These are phyloP conservation scores for Beta vulgaris DNA, from an alignment of 148 eudicot species.

Conservation along the genomic window DNA sequence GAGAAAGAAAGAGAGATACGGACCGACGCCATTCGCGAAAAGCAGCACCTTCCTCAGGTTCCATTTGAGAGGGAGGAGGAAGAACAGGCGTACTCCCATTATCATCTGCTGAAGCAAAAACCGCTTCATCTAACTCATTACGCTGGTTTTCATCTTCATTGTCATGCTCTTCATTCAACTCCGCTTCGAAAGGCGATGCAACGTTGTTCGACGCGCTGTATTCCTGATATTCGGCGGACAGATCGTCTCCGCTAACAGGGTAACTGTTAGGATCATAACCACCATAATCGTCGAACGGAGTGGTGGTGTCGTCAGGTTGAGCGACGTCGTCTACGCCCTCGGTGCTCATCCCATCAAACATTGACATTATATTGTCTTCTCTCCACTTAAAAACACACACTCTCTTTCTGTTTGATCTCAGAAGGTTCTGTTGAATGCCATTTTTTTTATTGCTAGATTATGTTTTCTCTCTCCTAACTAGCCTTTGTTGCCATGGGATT, in stretches of 20 bases:
- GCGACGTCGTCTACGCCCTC: conserved; percentile 23
- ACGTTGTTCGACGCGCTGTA: conserved; percentile 25
- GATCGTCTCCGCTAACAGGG: background rate
- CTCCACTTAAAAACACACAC: no score
- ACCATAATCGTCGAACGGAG: conserved; percentile 28
- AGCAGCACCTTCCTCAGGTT: conserved; percentile 60
- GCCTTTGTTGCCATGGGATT: no score
- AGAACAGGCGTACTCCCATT: conserved; percentile 39
- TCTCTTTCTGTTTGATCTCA: no score
- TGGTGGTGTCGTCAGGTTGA: conserved; percentile 10
- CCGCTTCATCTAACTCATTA: conserved; percentile 39
- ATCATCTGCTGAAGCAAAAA: conserved; percentile 35
- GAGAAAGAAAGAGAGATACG: conserved; percentile 9
- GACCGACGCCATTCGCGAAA: conserved; percentile 84
- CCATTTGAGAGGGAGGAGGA: conserved; percentile 64
- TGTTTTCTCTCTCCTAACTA: no score
- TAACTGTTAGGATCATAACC: conserved; percentile 10
- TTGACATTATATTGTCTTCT: conserved; percentile 12
- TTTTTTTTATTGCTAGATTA: no score
- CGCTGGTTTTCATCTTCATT: conserved; percentile 17
- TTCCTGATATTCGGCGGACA: conserved; percentile 16
- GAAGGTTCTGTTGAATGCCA: no score
- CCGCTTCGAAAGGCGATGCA: conserved; percentile 34
- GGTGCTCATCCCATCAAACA: conserved; percentile 20
- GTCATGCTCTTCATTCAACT: background rate